Evolutionary conservation across 345 rosid genomes (phyloP).

Genomic region (Lepidium didymum): DNA sequence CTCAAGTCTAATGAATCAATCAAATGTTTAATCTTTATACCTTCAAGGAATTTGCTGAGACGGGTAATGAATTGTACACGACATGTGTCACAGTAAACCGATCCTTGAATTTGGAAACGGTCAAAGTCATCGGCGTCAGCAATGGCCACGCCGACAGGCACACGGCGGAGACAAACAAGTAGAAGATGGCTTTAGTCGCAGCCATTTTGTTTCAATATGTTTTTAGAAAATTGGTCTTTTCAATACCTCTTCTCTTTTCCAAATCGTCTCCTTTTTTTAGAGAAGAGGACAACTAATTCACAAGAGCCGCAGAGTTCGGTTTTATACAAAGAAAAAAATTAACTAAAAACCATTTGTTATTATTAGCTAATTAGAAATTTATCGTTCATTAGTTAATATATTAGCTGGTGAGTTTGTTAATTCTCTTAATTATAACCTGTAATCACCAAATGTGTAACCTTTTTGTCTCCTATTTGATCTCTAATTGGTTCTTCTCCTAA

Average conservation of each 20-base stretch:
- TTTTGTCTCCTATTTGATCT: neutral
- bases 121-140: slow-evolving; percentile 22
- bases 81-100: slow-evolving; percentile 59
- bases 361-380: neutral
- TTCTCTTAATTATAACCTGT: slow-evolving; percentile 4
- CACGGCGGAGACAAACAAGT: slow-evolving; percentile 37
- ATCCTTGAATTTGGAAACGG: slow-evolving; percentile 41
- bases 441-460: neutral
- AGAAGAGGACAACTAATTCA: slow-evolving; percentile 26
- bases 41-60: slow-evolving; percentile 38
- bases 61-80: slow-evolving; percentile 50
- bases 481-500: neutral
- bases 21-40: slow-evolving; percentile 4
- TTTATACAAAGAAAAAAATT: neutral
- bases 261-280: neutral
- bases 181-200: slow-evolving; percentile 21
- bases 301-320: slow-evolving; percentile 13
- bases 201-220: slow-evolving; percentile 17
- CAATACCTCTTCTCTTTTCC: slow-evolving; percentile 9
- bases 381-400: neutral
- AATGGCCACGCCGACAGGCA: slow-evolving; percentile 29
- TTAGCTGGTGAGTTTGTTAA: slow-evolving; percentile 2
- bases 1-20: no score
- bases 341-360: neutral
- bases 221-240: neutral